Base-by-base conservation (phyloP, 1,284 basidiomycete genomes). In the Ceratobasidium theobromae region DNA sequence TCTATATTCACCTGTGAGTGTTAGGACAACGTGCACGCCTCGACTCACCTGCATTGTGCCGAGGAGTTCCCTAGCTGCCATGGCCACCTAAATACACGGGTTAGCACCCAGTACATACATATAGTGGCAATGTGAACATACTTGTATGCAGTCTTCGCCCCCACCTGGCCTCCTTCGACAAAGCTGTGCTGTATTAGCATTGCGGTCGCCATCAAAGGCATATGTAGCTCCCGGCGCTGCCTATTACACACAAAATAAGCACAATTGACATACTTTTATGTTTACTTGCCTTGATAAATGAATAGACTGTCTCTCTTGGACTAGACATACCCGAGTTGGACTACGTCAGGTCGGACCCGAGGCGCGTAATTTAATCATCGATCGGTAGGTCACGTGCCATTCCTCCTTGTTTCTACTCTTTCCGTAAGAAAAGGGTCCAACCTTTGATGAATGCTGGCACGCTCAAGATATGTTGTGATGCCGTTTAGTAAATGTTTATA, bases 1-100 rank as follows among this genome's bases (percentile, higher is more conserved):
- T 51, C 57, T 62, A 23, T 16, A 41, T 23, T 32, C 21, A 38
- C 35, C 3, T 33, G 46, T 51, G 8, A 45, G 28, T 62, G 45
- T 30, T 2, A 21, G 11, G 57, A 23, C 18, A 16, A 30, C 49
- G 33, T 28, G 18, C 21, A 27, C n/a, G 41, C n/a, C 14, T 28
- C 11, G 32, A 23, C 57, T 49, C 23, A 41, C 57, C 46, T 62
- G 57, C 57, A 62, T 62, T 30, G 57, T 62, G 18, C n/a, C 45
- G 25, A 62, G 51, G 8, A 62, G 46, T 25, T 46, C 45, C 23
- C 35, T 62, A 21, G 57, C 57, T 8, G 45, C 45, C 57, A 62
- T 62, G 16, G 57, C 21, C n/a, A 62, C 57, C 57, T 62, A 46
- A 12, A 14, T 11, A 40, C 12, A 51, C 21, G 21, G 12, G 14